Percentiles rank a stretch among this genome's conserved stretches.
Evolutionary conservation across 2,329 filamentous ascomycete genomes (phyloP).

Genomic region (Fusarium duplospermum): DNA sequence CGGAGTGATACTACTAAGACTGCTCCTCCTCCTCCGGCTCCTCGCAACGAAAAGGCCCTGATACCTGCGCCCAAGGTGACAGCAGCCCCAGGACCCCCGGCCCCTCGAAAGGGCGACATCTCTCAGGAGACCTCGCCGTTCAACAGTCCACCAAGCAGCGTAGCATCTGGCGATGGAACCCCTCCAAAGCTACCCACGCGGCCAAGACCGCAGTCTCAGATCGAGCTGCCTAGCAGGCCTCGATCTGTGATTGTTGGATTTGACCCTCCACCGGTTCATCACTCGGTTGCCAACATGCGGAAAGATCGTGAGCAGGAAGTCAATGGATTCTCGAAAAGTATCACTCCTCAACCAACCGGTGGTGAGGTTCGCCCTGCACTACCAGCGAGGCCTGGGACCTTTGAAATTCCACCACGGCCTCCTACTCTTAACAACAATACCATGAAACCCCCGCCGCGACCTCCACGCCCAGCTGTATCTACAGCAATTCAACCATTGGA

Average conservation of each 20-base stretch:
- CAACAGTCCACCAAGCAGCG: conserved; percentile 83
- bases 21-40: conserved; percentile 77
- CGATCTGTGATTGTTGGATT: conserved; percentile 45
- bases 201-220: conserved; percentile 58
- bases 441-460: conserved; percentile 55
- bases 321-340: conserved; percentile 53
- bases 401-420: conserved; percentile 38
- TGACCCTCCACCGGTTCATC: conserved; percentile 67
- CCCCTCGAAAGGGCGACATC: conserved; percentile 33
- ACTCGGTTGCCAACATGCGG: conserved; percentile 57
- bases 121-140: conserved; percentile 77
- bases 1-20: conserved; percentile 59
- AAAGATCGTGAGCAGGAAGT: conserved; percentile 58
- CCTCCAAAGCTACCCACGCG: conserved; percentile 62
- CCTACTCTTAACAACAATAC: conserved; percentile 19
- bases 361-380: conserved; percentile 61
- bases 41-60: conserved; percentile 77
- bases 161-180: conserved; percentile 64
- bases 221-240: conserved; percentile 36
- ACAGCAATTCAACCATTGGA: conserved; percentile 34
- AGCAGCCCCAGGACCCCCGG: conserved; percentile 22
- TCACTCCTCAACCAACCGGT: conserved; percentile 55
- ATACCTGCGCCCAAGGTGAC: conserved; percentile 46
- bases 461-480: conserved; percentile 54
- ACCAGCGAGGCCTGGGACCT: conserved; percentile 59